Percentiles rank a stretch among this genome's conserved stretches.
Evolutionary conservation across 2,329 filamentous ascomycete species (phyloP).

Genomic region (Fusarium temperatum): DNA sequence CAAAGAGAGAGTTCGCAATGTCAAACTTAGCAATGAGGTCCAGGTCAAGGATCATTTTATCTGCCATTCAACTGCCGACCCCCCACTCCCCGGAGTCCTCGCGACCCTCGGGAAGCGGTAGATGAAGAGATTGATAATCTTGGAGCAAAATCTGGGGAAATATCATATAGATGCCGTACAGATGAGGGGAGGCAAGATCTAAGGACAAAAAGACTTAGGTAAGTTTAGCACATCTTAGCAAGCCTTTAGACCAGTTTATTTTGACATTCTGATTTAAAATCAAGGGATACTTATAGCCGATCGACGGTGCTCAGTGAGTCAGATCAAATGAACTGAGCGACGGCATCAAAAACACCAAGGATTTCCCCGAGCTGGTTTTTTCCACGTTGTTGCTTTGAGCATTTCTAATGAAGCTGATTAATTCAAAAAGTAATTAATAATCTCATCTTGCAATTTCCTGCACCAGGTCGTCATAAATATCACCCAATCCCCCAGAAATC

Average conservation of each 20-base stretch:
- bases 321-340: neutral
- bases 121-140: neutral
- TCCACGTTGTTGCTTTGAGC: neutral
- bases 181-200: neutral
- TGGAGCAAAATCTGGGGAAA: neutral
- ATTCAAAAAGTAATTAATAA: neutral
- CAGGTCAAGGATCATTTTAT: neutral
- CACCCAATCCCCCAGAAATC: neutral
- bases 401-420: conserved; percentile 5
- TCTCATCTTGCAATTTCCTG: neutral
- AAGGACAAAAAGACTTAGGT: neutral
- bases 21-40: neutral
- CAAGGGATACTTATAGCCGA: neutral
- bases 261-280: neutral
- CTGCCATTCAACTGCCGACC: neutral
- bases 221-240: too few relatives aligned
- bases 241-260: neutral
- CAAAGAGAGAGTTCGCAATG: neutral
- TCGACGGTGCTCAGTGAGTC: neutral
- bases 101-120: neutral
- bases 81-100: neutral
- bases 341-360: neutral
- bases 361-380: neutral
- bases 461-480: conserved; percentile 15
- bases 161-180: neutral